Base-by-base conservation (phyloP, 345 rosid genomes). In the Murraya paniculata region DNA sequence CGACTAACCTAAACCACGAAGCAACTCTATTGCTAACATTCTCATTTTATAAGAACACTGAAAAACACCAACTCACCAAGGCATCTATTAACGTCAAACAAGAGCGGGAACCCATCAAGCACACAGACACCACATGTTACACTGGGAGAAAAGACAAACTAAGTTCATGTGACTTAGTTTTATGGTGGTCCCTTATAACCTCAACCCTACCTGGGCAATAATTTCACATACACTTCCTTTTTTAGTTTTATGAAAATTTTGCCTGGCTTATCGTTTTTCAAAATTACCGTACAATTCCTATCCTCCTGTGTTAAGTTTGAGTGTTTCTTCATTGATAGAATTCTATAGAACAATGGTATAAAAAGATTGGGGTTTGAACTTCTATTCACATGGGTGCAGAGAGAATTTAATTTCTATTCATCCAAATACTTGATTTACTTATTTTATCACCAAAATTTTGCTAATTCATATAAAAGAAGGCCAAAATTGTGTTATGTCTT, bases 151-250 rank as follows among this genome's bases (percentile, higher is more conserved):
- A 50, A 55, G 82, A 84, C 87, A 81, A 84, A 33, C 16, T 8
- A 72, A 22, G 75, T 62, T 77, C 87, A 85, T 66, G 78, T 85
- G 82, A 77, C 71, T 22, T 62, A 9, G 28, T 24, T 31, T 30
- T 22, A 1, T 57, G 31, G 70, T 80, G 80, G 83, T 70, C 78
- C 86, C 74, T 41, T 36, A 3, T 16, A 13, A 24, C 31, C 25
- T 24, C 13, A 27, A 74, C 58, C 68, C 38, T 19, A 25, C 25
- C 10, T 18, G 57, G 35, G 24, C 58, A 28, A 41, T 69, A 67
- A 35, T 67, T 39, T 21, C 7, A 6, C 68, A 33, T 3, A 0
- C 68, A 7, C 2, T 68, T 14, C 53, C 45, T 41, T 21, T 19
- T 41, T 68, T 22, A 18, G 57, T 53, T 45, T 13, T 18, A 19